Evolutionary conservation across 208 protist genomes (phyloP), one percentile per base, ranked within the genome.

Genomic region (Trichomonas tenax): DNA sequence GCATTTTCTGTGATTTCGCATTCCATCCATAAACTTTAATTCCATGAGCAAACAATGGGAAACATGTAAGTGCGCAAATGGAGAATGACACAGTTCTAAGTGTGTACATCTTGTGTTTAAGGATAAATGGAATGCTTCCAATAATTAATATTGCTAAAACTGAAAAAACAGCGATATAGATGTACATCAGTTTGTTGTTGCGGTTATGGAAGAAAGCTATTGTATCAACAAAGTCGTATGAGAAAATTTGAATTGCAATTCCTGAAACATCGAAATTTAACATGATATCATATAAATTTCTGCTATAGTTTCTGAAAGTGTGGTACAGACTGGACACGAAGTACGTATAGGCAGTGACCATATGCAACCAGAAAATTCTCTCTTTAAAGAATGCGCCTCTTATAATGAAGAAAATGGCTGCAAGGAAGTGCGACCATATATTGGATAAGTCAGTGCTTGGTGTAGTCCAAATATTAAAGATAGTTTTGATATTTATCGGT

Each of bases 211-310:
- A 93, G 44, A 93, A 93, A 51, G 15, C 26, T 11, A 93, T 93
- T 38, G 86, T 93, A 26, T 93, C 86, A 17, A 26, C 45, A 51
- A 93, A 51, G 11, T 48, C 41, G 26, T 93, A 93, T 40, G 86
- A 34, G 38, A 93, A 93, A 15, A 93, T 93, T 93, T 93, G 86
- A 93, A 93, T 93, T 44, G 17, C 44, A 93, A 93, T 93, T 93
- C 86, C 86, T 58, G 11, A 48, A 14, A 93, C 86, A 51, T 93
- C 86, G 17, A 93, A 40, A 93, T 34, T 38, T 15, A 93, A 21
- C 26, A n/a, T 51, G 15, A 93, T 48, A 51, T 93, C 44, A 38
- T 93, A 93, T 38, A 48, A 15, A 34, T 51, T 48, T 34, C 86
- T 41, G 44, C 44, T 93, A 38, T 51, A 93, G 26, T 93, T 93